These are phyloP conservation scores for Elsinoe batatas DNA, from an alignment of 2,329 filamentous ascomycete genomes.

Conservation along the genomic window DNA sequence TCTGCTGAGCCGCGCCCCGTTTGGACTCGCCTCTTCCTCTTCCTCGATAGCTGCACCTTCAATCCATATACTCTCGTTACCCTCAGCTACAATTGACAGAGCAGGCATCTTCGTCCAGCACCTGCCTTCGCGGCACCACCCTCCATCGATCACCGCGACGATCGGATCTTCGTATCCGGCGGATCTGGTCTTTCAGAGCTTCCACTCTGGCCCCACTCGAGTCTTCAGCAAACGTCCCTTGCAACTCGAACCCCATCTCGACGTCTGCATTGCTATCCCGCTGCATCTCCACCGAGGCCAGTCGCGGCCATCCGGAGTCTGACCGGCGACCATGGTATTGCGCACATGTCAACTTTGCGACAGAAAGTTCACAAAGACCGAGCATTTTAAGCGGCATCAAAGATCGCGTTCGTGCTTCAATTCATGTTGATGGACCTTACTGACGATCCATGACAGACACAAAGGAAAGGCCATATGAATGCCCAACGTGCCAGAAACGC, in stretches of 20 bases:
- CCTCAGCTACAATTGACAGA: background rate
- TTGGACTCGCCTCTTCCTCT: background rate
- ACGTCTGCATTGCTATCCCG: background rate
- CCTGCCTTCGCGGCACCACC: background rate
- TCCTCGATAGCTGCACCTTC: background rate
- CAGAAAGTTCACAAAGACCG: conserved; percentile 46
- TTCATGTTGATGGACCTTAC: conserved; percentile 3
- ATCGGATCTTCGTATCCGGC: conserved; percentile 5
- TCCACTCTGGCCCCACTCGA: conserved; percentile 3
- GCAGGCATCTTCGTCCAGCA: background rate
- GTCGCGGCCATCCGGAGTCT: background rate
- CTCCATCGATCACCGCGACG: background rate
- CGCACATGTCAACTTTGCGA: conserved; percentile 32
- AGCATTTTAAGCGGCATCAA: conserved; percentile 47
- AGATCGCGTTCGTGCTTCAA: conserved; percentile 39
- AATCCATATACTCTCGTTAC: background rate
- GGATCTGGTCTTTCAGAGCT: conserved; percentile 1
- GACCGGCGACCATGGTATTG: conserved; percentile 16
- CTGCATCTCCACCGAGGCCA: background rate
- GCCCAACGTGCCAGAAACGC: conserved; percentile 44
- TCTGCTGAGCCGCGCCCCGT: background rate
- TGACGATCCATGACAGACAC: conserved; percentile 35
- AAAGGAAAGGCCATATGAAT: conserved; percentile 45
- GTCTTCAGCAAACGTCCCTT: background rate
- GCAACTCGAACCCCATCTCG: conserved; percentile 3